Conservation (phyloP, 306 rosid species). For the Castanospermum australe region DNA sequence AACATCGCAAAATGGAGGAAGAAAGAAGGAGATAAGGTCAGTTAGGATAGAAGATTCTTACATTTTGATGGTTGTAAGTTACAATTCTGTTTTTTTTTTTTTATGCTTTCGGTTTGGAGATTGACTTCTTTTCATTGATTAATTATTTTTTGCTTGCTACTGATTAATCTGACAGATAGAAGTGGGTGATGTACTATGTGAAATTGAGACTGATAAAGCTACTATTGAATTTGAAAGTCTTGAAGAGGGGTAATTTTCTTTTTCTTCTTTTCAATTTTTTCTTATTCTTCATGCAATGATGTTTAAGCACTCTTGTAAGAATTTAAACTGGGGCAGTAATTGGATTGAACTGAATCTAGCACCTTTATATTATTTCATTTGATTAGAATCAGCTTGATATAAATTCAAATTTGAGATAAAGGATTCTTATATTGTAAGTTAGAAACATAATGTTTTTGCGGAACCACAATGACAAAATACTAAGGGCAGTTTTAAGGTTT, state of each 20-base stretch:
- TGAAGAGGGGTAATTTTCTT: conserved; percentile 84
- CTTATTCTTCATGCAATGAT: not conserved
- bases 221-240: conserved; percentile 94
- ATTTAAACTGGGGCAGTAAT: not conserved
- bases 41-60: conserved; percentile 29
- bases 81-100: conserved; percentile 24
- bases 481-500: not conserved
- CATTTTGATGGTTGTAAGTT: conserved; percentile 31
- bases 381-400: not conserved
- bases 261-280: not conserved
- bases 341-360: not conserved
- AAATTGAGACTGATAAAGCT: conserved; percentile 97
- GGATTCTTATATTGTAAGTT: not conserved
- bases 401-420: not conserved
- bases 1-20: conserved; percentile 89
- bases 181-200: conserved; percentile 91
- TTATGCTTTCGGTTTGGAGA: conserved; percentile 22
- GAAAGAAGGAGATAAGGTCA: conserved; percentile 96
- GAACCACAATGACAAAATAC: not conserved
- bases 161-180: conserved; percentile 66
- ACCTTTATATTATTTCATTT: not conserved
- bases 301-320: not conserved
- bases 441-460: not conserved
- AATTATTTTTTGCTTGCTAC: conserved; percentile 32
- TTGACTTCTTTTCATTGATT: conserved; percentile 14